phyloP scores from a whole-genome alignment of 139 green algal genomes.

The Closterium sp. region DNA sequence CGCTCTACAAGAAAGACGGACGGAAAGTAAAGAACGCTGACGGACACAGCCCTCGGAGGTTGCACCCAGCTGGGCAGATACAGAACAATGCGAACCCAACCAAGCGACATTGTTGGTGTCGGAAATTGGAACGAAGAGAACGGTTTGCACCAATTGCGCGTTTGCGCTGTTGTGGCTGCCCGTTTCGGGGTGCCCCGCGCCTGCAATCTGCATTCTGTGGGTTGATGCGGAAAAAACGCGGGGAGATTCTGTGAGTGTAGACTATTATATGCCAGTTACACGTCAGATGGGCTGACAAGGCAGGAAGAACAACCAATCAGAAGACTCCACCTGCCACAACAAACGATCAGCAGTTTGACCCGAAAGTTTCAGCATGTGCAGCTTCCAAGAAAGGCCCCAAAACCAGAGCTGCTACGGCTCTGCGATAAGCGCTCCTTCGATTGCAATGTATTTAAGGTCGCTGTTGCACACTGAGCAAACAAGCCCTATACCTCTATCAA shows the following conservation, averaged over 20 bases:
- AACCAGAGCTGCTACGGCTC: too few relatives aligned
- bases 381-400: too few relatives aligned
- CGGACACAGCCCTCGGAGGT: not conserved
- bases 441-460: too few relatives aligned
- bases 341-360: too few relatives aligned
- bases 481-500: too few relatives aligned
- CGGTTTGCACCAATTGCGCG: too few relatives aligned
- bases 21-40: not conserved
- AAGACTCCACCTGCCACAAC: too few relatives aligned
- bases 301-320: not conserved
- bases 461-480: too few relatives aligned
- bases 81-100: not conserved
- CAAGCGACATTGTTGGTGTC: not conserved
- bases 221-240: not conserved
- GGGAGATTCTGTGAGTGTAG: not conserved
- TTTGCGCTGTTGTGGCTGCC: not conserved
- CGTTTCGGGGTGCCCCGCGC: too few relatives aligned
- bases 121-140: too few relatives aligned
- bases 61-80: not conserved
- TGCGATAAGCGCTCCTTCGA: too few relatives aligned
- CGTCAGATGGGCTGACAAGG: not conserved
- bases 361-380: too few relatives aligned
- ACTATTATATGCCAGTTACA: not conserved
- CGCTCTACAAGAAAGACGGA: not conserved
- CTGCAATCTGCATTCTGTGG: not conserved